A percentile compares a stretch with the other conserved stretches of the same genome.
Conservation (phyloP, 306 rosid species). For the Vigna trinervia region DNA sequence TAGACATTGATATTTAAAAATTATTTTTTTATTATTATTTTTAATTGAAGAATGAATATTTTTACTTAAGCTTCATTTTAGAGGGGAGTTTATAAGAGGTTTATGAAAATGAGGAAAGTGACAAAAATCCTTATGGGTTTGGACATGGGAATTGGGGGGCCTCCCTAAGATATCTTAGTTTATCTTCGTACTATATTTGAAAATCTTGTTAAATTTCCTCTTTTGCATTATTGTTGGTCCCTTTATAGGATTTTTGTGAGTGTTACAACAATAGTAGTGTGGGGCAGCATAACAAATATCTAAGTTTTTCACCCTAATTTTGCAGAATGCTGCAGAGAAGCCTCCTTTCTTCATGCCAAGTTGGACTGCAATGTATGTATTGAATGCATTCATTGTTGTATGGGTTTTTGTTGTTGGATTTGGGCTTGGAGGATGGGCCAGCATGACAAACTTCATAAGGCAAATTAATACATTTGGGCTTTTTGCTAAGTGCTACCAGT, state of each 20-base stretch:
- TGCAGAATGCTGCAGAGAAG: constrained; percentile 92
- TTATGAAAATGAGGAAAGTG: not conserved
- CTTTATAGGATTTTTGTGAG: not conserved
- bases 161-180: constrained; percentile 14
- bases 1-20: too few species aligned
- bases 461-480: constrained; percentile 19
- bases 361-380: constrained; percentile 79
- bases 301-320: not conserved
- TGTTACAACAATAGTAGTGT: constrained; percentile 15
- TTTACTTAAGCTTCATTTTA: too few species aligned
- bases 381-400: constrained; percentile 72
- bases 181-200: not conserved
- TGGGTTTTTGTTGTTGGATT: constrained; percentile 88
- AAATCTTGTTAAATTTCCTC: constrained; percentile 22
- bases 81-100: too few species aligned
- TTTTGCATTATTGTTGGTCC: constrained; percentile 30
- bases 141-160: constrained; percentile 21
- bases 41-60: too few species aligned
- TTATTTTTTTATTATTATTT: too few species aligned
- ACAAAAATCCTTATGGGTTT: not conserved
- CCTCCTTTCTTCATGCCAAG: constrained; percentile 84
- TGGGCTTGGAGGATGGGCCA: constrained; percentile 69
- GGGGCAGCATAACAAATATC: not conserved
- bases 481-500: constrained; percentile 60
- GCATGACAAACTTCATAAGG: constrained; percentile 10